These are phyloP conservation scores for Mallotus repandus DNA, from an alignment of 441 rosid genomes.

Conservation along the genomic window DNA sequence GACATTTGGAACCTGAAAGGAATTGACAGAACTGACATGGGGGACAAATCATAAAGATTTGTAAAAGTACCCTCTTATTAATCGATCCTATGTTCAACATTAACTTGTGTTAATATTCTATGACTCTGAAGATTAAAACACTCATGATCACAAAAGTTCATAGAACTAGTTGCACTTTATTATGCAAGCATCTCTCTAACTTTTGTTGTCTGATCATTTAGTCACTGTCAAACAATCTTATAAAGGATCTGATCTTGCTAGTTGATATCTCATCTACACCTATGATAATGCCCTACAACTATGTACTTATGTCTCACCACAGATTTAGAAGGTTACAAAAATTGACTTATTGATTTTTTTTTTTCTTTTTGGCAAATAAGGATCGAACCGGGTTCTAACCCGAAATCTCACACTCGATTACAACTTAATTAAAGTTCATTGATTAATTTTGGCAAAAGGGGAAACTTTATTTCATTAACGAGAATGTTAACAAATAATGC, in stretches of 20 bases:
- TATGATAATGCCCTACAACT: not conserved
- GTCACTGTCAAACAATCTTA: slow-evolving; percentile 10
- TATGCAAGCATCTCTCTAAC: slow-evolving; percentile 4
- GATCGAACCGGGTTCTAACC: no score
- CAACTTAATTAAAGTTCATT: no score
- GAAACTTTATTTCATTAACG: no score
- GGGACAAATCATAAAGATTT: not conserved
- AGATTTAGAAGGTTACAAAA: not conserved
- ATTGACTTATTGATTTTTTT: not conserved
- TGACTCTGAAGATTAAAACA: not conserved
- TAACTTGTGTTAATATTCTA: no score
- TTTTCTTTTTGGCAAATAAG: no score
- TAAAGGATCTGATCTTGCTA: not conserved
- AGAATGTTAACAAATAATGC: no score
- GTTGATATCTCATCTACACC: not conserved
- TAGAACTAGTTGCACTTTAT: not conserved
- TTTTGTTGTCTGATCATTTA: slow-evolving; percentile 7
- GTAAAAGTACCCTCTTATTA: not conserved
- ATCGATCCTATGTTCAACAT: not conserved
- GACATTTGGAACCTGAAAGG: not conserved
- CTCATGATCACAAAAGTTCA: not conserved
- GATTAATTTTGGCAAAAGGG: no score
- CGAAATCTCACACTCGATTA: no score
- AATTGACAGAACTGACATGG: not conserved
- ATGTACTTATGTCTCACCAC: not conserved